Base-by-base conservation (phyloP, 1,284 basidiomycete species). In the Thelephora terrestris region DNA sequence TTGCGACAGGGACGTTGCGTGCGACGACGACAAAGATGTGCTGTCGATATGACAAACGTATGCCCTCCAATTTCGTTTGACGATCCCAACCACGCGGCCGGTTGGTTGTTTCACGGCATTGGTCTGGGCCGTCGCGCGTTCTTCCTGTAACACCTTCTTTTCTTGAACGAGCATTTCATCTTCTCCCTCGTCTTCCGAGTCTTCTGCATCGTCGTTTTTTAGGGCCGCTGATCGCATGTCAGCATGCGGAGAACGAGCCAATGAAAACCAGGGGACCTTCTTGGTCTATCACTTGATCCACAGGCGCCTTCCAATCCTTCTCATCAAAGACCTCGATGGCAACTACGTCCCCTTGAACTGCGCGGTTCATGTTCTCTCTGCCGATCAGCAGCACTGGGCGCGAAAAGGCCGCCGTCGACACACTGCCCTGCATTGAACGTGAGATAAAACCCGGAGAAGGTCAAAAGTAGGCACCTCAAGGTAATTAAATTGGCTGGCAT, bases 1-100 rank as follows among this genome's bases (percentile, higher is more conserved):
- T 51, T 85, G 81, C 5, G 91, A 86, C 4, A 92, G 76, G 5
- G 90, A 91, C 0, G 89, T 91, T 21, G 79, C 63, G 38, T 83
- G 83, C 2, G 81, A 79, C 10, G 86, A 85, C 2, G 88, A 85
- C 42, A 98, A 75, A 2, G 94, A 93, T 0, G 85, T 79, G 55
- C 81, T 79, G 66, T 98, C 96, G 50, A 99, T 85, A 65, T 98
- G 95, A 64, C 93, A 97, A 38, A 99, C 95, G 61, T 94, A 96
- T 77, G 91, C 82, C 62, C 94, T 71, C 95, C 95, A 99, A 60
- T 96, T 96, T 17, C 96, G 80, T 65, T 95, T 95, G 55, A 94
- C 80, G 49, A 99, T 73, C 14, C 95, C 95, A 12, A 98, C 89
- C 2, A 99, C 77, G 14, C 82, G 79, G 7, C 95, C 95, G 0